These are phyloP conservation scores for Candida tibetensis DNA, from an alignment of 805 yeast species.

Conservation along the genomic window DNA sequence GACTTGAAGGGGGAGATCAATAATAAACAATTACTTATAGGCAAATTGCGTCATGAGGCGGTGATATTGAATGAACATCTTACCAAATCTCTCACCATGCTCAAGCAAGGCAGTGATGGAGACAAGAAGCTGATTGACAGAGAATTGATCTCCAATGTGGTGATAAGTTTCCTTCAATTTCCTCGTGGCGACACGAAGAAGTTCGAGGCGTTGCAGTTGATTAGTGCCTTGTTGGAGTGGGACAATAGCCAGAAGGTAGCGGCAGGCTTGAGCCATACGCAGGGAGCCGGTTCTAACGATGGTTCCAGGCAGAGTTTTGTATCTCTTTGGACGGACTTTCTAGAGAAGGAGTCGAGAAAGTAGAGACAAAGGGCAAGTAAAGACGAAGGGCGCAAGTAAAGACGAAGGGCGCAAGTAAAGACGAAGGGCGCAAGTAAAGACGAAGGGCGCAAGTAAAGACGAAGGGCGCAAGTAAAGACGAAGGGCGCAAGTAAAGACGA, in stretches of 20 bases:
- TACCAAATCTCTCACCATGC: conserved; percentile 84
- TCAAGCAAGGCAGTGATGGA: conserved; percentile 66
- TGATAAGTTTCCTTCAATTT: conserved; percentile 78
- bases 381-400: conserved; percentile 1
- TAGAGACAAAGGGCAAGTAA: not conserved
- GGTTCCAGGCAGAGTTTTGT: conserved; percentile 53
- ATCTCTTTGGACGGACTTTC: conserved; percentile 74
- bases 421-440: too few species aligned
- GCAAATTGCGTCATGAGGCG: conserved; percentile 92
- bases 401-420: too few species aligned
- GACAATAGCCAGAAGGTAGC: conserved; percentile 72
- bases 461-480: too few species aligned
- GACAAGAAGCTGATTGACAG: conserved; percentile 74
- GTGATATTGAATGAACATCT: conserved; percentile 90
- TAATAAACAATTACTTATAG: conserved; percentile 70
- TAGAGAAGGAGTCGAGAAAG: conserved; percentile 65
- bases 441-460: too few species aligned
- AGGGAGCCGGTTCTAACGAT: conserved; percentile 6
- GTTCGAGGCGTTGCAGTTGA: conserved; percentile 84
- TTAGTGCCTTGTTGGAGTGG: conserved; percentile 85
- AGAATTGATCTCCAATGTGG: conserved; percentile 81
- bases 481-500: too few species aligned
- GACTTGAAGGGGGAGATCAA: conserved; percentile 53
- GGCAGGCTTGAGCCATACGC: conserved; percentile 61
- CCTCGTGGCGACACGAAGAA: conserved; percentile 94